phyloP scores from a whole-genome alignment of 768 basidiomycete species.

The Phaffia australis region DNA sequence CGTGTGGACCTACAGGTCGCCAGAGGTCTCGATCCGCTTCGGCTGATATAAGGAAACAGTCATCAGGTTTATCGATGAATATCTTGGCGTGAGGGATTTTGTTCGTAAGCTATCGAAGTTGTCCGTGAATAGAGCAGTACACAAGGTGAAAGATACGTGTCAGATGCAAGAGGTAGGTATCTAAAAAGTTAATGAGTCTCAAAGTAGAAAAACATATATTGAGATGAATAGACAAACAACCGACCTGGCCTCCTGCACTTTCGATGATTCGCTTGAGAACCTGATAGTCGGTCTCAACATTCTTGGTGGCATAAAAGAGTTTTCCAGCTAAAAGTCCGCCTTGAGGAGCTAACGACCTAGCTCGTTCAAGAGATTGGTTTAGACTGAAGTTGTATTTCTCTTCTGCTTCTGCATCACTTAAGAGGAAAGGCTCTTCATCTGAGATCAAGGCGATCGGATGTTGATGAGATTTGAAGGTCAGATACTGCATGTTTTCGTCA shows the following conservation, averaged over 20 bases:
- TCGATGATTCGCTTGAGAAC: conserved; percentile 55
- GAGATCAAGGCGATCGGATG: neutral
- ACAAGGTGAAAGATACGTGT: conserved; percentile 1
- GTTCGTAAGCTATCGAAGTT: conserved; percentile 39
- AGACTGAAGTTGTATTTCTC: conserved; percentile 57
- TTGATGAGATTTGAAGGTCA: no score
- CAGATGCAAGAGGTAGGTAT: neutral
- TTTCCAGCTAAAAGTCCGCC: conserved; percentile 54
- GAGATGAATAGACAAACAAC: conserved; percentile 26
- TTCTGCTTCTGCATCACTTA: conserved; percentile 56
- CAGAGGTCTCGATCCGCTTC: conserved; percentile 55
- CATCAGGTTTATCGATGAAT: conserved; percentile 43
- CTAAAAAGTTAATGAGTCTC: neutral
- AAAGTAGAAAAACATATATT: neutral
- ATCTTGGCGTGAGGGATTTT: neutral
- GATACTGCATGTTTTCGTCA: no score
- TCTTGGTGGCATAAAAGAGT: conserved; percentile 65
- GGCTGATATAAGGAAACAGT: conserved; percentile 55
- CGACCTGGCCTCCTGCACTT: conserved; percentile 61
- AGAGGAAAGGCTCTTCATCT: conserved; percentile 56
- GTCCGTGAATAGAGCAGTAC: conserved; percentile 40
- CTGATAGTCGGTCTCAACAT: conserved; percentile 50
- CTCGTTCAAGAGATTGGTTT: conserved; percentile 49
- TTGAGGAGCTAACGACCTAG: conserved; percentile 34
- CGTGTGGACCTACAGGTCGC: conserved; percentile 40